Conservation (phyloP, 805 yeast species). For the Vanderwaltozyma tropicalis region DNA sequence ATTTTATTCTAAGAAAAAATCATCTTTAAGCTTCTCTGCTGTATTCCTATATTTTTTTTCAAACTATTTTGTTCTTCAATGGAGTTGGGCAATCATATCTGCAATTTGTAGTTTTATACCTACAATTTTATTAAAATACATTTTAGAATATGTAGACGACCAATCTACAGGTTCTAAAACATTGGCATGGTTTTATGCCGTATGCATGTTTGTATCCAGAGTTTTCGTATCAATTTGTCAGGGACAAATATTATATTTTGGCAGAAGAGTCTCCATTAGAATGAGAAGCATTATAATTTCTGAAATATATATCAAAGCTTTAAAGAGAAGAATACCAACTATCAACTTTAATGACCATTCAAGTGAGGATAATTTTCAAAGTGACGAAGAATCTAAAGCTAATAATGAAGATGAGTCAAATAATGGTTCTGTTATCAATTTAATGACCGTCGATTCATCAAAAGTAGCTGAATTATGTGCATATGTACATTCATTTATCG, state of each 20-base stretch:
- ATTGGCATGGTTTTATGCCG: constrained; percentile 83
- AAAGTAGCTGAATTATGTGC: constrained; percentile 92
- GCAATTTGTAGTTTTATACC: constrained; percentile 67
- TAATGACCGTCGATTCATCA: constrained; percentile 94
- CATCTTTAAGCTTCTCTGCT: constrained; percentile 40
- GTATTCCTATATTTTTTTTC: constrained; percentile 57
- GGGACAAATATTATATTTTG: constrained; percentile 78
- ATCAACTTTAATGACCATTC: constrained; percentile 7
- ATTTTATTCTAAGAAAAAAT: constrained; percentile 13
- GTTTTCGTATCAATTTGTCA: constrained; percentile 48
- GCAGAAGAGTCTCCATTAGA: constrained; percentile 86
- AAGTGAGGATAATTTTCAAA: constrained; percentile 5
- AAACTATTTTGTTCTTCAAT: constrained; percentile 51
- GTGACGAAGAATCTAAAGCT: constrained; percentile 12
- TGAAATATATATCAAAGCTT: constrained; percentile 85
- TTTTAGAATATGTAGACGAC: constrained; percentile 76
- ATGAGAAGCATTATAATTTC: constrained; percentile 85
- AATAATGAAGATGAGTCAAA: constrained; percentile 37
- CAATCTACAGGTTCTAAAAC: constrained; percentile 49
- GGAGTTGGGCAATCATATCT: constrained; percentile 60
- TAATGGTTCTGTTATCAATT: constrained; percentile 84
- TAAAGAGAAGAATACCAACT: constrained; percentile 55
- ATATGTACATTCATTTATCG: constrained; percentile 74
- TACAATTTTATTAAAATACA: constrained; percentile 60
- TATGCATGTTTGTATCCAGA: constrained; percentile 56